phyloP scores from a whole-genome alignment of 2,329 filamentous ascomycete genomes.

The Aplosporella prunicola region DNA sequence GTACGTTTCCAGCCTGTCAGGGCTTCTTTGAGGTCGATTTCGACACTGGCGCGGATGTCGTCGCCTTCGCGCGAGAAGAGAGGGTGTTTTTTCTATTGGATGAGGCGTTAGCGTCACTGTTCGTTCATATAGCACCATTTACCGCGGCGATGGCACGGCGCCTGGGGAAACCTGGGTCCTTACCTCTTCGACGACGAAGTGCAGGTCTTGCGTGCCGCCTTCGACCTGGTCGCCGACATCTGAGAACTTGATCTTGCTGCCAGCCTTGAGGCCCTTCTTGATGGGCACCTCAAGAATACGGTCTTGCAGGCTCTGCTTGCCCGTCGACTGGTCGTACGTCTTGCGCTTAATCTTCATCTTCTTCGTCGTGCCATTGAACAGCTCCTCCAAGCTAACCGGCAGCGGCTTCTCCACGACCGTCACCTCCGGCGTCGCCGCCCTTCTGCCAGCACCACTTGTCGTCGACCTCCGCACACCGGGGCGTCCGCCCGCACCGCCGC shows the following conservation, averaged over 20 bases:
- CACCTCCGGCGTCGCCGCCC: conserved; percentile 65
- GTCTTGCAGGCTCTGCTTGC: conserved; percentile 79
- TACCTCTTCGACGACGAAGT: conserved; percentile 92
- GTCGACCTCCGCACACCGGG: conserved; percentile 23
- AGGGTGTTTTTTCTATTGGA: conserved; percentile 70
- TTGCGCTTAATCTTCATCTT: conserved; percentile 98
- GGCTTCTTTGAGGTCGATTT: conserved; percentile 84
- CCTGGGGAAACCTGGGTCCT: too few species aligned
- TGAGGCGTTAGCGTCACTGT: conserved; percentile 13
- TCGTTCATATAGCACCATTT: not conserved
- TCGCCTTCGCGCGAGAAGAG: conserved; percentile 81
- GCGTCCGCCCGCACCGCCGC: conserved; percentile 33
- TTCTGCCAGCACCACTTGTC: conserved; percentile 21
- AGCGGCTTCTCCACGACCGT: conserved; percentile 82
- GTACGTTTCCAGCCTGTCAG: conserved; percentile 88
- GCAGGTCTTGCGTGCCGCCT: conserved; percentile 87
- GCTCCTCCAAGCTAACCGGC: conserved; percentile 73
- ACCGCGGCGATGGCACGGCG: not conserved
- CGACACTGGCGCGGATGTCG: conserved; percentile 68
- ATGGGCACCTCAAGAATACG: conserved; percentile 90
- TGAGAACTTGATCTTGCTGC: conserved; percentile 96
- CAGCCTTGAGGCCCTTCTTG: conserved; percentile 90
- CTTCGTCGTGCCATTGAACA: conserved; percentile 81
- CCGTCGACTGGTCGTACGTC: conserved; percentile 70
- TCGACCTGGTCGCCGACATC: conserved; percentile 98